phyloP scores from a whole-genome alignment of 169 alveolate species.

The Eimeria brunetti region DNA sequence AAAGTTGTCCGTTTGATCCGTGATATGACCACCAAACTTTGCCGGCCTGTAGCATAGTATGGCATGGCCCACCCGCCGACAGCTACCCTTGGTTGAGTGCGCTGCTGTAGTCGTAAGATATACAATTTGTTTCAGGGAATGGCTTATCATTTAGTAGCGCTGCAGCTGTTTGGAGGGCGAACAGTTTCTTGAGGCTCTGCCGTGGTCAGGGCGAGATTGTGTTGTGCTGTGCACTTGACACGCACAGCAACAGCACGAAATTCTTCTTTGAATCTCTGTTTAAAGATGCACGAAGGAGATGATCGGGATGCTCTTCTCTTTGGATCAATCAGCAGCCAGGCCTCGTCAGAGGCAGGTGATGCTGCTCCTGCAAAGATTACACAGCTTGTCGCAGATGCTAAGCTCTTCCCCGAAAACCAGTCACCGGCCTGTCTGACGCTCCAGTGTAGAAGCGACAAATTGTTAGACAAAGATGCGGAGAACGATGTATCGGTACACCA shows the following conservation, averaged over 20 bases:
- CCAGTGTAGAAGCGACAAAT: background rate
- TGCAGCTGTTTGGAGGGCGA: background rate
- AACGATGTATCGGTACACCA: background rate
- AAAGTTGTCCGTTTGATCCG: background rate
- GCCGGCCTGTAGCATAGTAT: background rate
- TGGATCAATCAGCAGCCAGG: slow-evolving; percentile 19
- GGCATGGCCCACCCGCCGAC: background rate
- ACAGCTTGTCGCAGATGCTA: background rate
- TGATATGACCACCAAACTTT: background rate
- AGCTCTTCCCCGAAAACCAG: slow-evolving; percentile 5
- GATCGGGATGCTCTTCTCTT: slow-evolving; percentile 42
- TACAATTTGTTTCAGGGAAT: background rate
- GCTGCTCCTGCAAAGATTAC: background rate
- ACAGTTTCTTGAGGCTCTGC: background rate
- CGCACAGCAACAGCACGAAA: background rate
- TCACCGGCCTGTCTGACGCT: background rate
- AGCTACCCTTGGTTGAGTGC: background rate
- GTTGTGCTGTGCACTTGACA: background rate
- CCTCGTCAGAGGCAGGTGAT: background rate
- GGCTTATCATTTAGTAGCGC: background rate
- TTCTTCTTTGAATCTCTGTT: background rate
- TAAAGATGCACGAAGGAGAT: slow-evolving; percentile 21
- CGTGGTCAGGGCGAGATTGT: background rate
- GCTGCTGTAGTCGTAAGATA: too few species aligned
- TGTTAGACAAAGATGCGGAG: background rate